A percentile compares a stretch with the other conserved stretches of the same genome.
phyloP scores from a whole-genome alignment of 129 eudicot species.

The Chrysanthemum seticuspe region DNA sequence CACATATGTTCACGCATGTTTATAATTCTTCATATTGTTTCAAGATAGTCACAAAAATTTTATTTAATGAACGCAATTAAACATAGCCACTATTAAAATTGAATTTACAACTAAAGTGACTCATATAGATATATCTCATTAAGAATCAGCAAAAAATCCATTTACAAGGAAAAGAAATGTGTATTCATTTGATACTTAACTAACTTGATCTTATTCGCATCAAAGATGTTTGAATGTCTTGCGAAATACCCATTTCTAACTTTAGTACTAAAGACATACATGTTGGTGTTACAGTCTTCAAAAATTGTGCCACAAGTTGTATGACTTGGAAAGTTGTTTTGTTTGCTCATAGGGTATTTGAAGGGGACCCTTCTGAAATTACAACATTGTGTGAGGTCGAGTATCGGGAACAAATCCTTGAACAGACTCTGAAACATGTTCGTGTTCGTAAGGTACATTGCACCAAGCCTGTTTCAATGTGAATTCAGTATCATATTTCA shows the following conservation, averaged over 20 bases:
- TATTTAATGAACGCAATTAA: not conserved
- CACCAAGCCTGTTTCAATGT: not conserved
- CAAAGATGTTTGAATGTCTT: constrained; percentile 7
- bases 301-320: not conserved
- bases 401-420: constrained; percentile 66
- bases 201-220: not conserved
- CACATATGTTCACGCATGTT: too few species aligned
- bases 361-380: constrained; percentile 65
- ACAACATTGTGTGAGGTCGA: constrained; percentile 55
- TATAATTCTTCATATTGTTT: too few species aligned
- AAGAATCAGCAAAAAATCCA: not conserved
- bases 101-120: not conserved
- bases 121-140: not conserved
- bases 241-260: not conserved
- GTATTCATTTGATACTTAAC: not conserved
- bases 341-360: constrained; percentile 46
- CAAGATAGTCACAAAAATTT: not conserved
- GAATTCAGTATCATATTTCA: constrained; percentile 4
- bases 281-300: not conserved
- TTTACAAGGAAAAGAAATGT: not conserved
- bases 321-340: constrained; percentile 5
- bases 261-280: not conserved
- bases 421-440: constrained; percentile 54
- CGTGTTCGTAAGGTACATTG: constrained; percentile 52
- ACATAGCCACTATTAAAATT: not conserved